Conservation (phyloP, 306 rosid species). For the Trifolium subterraneum region DNA sequence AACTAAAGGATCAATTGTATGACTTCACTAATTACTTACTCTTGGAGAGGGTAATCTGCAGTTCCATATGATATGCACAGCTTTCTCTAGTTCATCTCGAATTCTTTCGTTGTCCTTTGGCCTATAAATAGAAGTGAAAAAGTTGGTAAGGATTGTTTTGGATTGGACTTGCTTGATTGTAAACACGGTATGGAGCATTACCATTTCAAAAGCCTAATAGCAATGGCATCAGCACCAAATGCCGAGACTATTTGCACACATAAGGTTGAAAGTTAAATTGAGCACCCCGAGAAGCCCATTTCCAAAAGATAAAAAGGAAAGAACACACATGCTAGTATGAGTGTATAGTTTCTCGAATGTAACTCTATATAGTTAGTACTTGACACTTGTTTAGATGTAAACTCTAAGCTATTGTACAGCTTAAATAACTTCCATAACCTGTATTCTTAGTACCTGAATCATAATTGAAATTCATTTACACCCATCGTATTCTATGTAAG, state of each 20-base stretch:
- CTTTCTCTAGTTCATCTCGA: conserved; percentile 73
- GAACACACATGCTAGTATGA: not conserved
- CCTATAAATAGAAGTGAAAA: conserved; percentile 48
- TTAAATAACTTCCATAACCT: not conserved
- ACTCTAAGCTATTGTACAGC: not conserved
- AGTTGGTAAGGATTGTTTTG: not conserved
- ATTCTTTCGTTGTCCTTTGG: conserved; percentile 83
- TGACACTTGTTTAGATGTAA: not conserved
- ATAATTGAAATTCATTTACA: too few species aligned
- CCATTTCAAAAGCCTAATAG: conserved; percentile 21
- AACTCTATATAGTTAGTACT: not conserved
- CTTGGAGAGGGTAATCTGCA: conserved; percentile 95
- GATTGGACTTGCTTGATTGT: not conserved
- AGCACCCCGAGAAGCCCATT: not conserved
- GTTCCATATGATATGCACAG: conserved; percentile 89
- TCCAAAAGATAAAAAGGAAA: not conserved
- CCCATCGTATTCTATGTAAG: too few species aligned
- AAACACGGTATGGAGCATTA: conserved; percentile 20
- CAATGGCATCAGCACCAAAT: conserved; percentile 5
- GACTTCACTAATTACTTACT: conserved; percentile 62
- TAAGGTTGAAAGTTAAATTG: not conserved
- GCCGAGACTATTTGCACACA: conserved; percentile 5
- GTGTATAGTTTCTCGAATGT: not conserved
- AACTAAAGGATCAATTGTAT: conserved; percentile 10
- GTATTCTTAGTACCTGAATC: not conserved